phyloP scores from a whole-genome alignment of 495 filamentous ascomycete genomes.

The Bryoglossum gracile region DNA sequence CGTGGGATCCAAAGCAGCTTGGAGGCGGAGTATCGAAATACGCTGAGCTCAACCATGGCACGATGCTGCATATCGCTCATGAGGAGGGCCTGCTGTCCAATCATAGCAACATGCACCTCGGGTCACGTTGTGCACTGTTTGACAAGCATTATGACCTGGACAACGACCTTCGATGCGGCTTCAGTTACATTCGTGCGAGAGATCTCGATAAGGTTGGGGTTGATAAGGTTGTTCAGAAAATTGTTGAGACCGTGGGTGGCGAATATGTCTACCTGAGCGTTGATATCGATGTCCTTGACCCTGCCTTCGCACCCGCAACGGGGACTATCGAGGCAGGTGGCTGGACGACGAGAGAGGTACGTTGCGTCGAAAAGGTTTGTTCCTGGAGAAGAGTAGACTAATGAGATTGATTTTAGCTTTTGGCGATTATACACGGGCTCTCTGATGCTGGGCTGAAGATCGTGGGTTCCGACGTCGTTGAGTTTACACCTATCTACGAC shows the following conservation, averaged over 20 bases:
- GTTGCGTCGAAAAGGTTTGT: conserved; percentile 52
- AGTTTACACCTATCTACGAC: conserved; percentile 41
- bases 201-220: conserved; percentile 73
- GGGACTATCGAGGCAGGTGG: conserved; percentile 85
- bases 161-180: conserved; percentile 79
- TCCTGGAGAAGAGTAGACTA: conserved; percentile 24
- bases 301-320: conserved; percentile 57
- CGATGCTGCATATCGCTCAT: conserved; percentile 46
- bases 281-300: conserved; percentile 84
- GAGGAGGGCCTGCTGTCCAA: conserved; percentile 64
- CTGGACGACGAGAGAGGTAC: conserved; percentile 74
- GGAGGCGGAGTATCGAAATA: conserved; percentile 21
- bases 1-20: conserved; percentile 37
- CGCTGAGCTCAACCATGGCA: conserved; percentile 78
- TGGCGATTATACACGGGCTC: conserved; percentile 39
- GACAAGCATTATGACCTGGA: conserved; percentile 62
- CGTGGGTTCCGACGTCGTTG: conserved; percentile 72
- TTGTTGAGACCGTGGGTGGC: conserved; percentile 64
- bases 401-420: conserved; percentile 16
- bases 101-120: conserved; percentile 78
- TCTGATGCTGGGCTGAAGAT: conserved; percentile 58
- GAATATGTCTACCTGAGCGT: conserved; percentile 78
- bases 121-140: conserved; percentile 71
- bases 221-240: conserved; percentile 65
- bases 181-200: conserved; percentile 70